A percentile compares a stretch with the other conserved stretches of the same genome.
Conservation (phyloP, 768 basidiomycete genomes). For the Mycena metata region DNA sequence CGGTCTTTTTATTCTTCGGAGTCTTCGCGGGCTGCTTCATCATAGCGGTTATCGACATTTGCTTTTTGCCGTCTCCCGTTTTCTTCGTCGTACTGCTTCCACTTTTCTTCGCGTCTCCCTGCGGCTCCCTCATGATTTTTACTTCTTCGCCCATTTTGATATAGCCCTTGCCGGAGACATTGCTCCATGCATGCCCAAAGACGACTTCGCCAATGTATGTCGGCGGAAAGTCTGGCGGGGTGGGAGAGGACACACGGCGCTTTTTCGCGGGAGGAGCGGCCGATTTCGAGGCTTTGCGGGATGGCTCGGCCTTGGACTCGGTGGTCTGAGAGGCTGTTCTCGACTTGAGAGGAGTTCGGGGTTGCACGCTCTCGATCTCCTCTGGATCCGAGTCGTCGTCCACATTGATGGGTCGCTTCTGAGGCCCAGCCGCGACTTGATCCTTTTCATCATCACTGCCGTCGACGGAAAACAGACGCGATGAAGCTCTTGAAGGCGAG, state of each 20-base stretch:
- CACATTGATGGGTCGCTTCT: constrained; percentile 33
- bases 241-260: constrained; percentile 58
- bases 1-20: constrained; percentile 66
- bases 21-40: constrained; percentile 67
- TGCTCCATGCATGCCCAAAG: constrained; percentile 84
- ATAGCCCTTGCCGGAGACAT: constrained; percentile 79
- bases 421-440: constrained; percentile 5
- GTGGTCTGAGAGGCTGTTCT: constrained; percentile 41
- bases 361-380: constrained; percentile 47
- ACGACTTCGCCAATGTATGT: constrained; percentile 78
- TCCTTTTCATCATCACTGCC: constrained; percentile 36
- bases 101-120: constrained; percentile 48
- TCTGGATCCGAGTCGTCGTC: constrained; percentile 53
- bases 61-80: constrained; percentile 65
- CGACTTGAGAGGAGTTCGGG: constrained; percentile 48
- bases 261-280: constrained; percentile 62
- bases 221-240: constrained; percentile 42
- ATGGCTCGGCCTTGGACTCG: constrained; percentile 39
- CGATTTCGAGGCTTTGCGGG: constrained; percentile 25
- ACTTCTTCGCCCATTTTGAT: constrained; percentile 75
- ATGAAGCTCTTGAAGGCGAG: constrained; percentile 37
- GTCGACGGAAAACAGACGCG: constrained; percentile 31
- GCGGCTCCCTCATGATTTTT: constrained; percentile 67
- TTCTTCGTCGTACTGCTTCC: constrained; percentile 51
- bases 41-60: constrained; percentile 76